Evolutionary conservation across 73 alveolate genomes (phyloP).

Genomic region (Loxodes magnus): DNA sequence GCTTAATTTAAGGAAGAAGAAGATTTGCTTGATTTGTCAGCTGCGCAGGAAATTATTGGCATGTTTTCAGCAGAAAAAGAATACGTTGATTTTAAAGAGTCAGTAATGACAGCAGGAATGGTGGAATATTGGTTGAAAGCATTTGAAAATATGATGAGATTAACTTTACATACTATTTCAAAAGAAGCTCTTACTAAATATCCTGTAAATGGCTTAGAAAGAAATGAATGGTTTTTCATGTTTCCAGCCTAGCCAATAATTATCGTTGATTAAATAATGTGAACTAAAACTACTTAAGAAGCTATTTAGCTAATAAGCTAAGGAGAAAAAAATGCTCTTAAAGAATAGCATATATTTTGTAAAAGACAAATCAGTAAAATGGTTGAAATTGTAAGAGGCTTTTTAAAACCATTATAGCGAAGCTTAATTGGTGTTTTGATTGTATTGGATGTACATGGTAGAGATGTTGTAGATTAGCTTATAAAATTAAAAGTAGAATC

Average conservation of each 20-base stretch:
- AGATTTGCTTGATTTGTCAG: too few relatives aligned
- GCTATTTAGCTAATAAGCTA: conserved; percentile 37
- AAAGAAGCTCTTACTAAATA: conserved; percentile 71
- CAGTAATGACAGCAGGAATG: conserved; percentile 53
- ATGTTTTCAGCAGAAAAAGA: conserved; percentile 78
- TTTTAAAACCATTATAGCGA: conserved; percentile 59
- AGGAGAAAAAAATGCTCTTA: conserved; percentile 27
- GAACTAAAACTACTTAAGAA: conserved; percentile 59
- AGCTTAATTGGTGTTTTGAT: conserved; percentile 91
- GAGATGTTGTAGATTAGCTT: conserved; percentile 74
- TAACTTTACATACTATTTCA: conserved; percentile 84
- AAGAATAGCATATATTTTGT: conserved; percentile 33
- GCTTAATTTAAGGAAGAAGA: conserved; percentile 55
- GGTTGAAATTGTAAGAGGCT: conserved; percentile 36
- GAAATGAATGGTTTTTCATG: conserved; percentile 62
- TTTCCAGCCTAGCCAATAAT: conserved; percentile 62
- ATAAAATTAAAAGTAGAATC: conserved; percentile 36
- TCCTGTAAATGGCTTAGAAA: conserved; percentile 83
- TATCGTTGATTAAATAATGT: conserved; percentile 57
- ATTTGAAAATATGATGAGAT: conserved; percentile 91
- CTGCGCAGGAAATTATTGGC: conserved; percentile 66
- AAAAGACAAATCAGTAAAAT: conserved; percentile 29
- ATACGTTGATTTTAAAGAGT: conserved; percentile 47
- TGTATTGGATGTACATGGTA: conserved; percentile 94
- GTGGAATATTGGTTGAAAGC: conserved; percentile 91